phyloP scores from a whole-genome alignment of 371 early-diverging fungal species.

The Mucor piriformis region DNA sequence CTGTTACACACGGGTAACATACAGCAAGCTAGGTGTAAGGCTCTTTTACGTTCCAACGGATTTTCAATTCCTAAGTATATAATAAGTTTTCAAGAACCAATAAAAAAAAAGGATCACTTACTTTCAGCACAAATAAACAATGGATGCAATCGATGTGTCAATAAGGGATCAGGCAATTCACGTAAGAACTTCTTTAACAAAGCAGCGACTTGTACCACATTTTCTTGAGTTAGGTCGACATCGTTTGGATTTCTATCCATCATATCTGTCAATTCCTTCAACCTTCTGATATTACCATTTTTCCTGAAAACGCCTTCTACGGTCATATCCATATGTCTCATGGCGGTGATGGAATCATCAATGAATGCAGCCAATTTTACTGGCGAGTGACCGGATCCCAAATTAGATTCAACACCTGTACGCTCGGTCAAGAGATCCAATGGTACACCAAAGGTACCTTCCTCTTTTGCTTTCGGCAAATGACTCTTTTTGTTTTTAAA shows the following conservation, averaged over 20 bases:
- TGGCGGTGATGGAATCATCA: constrained; percentile 78
- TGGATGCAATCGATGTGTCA: constrained; percentile 85
- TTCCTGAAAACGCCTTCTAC: constrained; percentile 96
- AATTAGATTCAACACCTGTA: constrained; percentile 81
- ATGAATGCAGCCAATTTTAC: constrained; percentile 84
- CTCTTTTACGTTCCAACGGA: constrained; percentile 56
- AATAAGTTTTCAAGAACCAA: background rate
- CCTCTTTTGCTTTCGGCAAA: constrained; percentile 45
- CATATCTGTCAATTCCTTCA: constrained; percentile 81
- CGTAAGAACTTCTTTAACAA: constrained; percentile 93
- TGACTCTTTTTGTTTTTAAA: constrained; percentile 54
- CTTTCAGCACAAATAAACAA: constrained; percentile 81
- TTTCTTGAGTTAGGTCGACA: constrained; percentile 75
- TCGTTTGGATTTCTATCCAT: constrained; percentile 77
- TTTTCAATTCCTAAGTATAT: constrained; percentile 49
- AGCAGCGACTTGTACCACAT: constrained; percentile 92
- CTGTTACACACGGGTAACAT: constrained; percentile 90
- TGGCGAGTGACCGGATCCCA: constrained; percentile 77
- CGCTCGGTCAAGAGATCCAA: constrained; percentile 52
- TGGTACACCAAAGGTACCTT: constrained; percentile 62
- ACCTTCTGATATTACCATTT: constrained; percentile 91
- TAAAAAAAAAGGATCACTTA: constrained; percentile 14
- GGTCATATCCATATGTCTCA: constrained; percentile 85
- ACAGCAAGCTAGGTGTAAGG: constrained; percentile 80
- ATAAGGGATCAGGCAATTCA: constrained; percentile 94